Evolutionary conservation across 148 eudicot genomes (phyloP), one percentile per base, ranked within the genome.

Genomic region (Vaccinium myrtillus): DNA sequence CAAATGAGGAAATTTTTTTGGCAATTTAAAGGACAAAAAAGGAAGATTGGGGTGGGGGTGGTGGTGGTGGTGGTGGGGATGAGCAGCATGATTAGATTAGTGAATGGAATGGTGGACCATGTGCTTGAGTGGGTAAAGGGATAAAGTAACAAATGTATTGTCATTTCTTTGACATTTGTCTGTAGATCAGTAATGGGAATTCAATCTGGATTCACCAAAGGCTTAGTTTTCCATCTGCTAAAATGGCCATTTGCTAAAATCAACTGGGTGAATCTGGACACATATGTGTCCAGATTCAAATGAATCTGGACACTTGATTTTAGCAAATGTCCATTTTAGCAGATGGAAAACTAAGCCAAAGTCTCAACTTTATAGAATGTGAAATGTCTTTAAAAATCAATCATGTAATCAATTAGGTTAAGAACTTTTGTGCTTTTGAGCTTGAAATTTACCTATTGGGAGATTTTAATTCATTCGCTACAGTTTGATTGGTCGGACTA

Each of bases 41-140:
- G 36, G 11, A 67, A 11, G 32, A 27, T 4, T 25, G 3, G 3
- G 16, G 6, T 1, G 73, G 11, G 11, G 58, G 58, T 27, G 7
- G 4, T 27, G 18, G 43, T 39, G 70, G 70, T 9, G 61, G n/a
- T n/a, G n/a, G n/a, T n/a, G n/a, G n/a, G 81, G 19, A 27, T 78
- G 39, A 27, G 9, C 81, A 21, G 30, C 54, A 15, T 51, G 81
- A 54, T 78, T 27, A 75, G 25, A 59, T 0, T n/a, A 18, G 48
- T 16, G 23, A n/a, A 14, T 61, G 53, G 82, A n/a, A 14, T 61
- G 53, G 82, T 80, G 70, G 73, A 61, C 53, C 74, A 49, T 36
- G 3, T 11, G 14, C n/a, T 46, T 43, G 25, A 46, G 78, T 21
- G 53, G 78, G 27, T 3, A 75, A 46, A 6, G 54, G 77, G 46